Evolutionary conservation across 2,329 filamentous ascomycete genomes (phyloP).

Genomic region (Colletotrichum lini): DNA sequence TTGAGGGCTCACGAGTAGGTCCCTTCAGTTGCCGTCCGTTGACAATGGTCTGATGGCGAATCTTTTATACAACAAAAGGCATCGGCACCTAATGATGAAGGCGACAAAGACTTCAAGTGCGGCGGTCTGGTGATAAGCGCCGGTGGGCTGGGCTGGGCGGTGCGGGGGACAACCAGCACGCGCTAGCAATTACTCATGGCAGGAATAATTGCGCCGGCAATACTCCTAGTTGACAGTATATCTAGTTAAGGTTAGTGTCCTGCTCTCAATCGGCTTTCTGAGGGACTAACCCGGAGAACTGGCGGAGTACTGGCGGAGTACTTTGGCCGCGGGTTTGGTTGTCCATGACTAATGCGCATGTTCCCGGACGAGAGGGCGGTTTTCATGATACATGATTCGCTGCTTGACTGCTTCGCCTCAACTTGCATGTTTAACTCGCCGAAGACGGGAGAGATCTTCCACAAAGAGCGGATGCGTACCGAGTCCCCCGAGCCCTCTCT

Average conservation of each 20-base stretch:
- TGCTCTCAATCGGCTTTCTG: not conserved
- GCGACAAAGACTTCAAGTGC: not conserved
- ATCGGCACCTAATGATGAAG: not conserved
- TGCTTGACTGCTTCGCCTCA: not conserved
- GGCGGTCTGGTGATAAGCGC: not conserved
- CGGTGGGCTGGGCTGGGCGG: not conserved
- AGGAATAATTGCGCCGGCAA: slow-evolving; percentile 7
- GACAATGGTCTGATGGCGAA: no score
- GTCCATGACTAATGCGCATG: not conserved
- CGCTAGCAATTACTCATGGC: not conserved
- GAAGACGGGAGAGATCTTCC: no score
- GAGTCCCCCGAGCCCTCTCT: no score
- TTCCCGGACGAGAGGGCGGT: not conserved
- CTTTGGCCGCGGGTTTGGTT: no score
- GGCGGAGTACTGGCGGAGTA: slow-evolving; percentile 10
- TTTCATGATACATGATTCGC: not conserved
- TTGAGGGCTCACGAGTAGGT: no score
- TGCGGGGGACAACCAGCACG: slow-evolving; percentile 2
- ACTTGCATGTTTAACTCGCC: slow-evolving; percentile 6
- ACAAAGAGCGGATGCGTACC: no score
- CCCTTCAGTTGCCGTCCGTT: no score
- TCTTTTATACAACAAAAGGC: no score
- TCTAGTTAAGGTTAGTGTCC: no score
- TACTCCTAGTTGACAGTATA: not conserved
- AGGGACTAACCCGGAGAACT: slow-evolving; percentile 7